Conservation (phyloP, 2,329 filamentous ascomycete genomes). For the Aureobasidium musti region DNA sequence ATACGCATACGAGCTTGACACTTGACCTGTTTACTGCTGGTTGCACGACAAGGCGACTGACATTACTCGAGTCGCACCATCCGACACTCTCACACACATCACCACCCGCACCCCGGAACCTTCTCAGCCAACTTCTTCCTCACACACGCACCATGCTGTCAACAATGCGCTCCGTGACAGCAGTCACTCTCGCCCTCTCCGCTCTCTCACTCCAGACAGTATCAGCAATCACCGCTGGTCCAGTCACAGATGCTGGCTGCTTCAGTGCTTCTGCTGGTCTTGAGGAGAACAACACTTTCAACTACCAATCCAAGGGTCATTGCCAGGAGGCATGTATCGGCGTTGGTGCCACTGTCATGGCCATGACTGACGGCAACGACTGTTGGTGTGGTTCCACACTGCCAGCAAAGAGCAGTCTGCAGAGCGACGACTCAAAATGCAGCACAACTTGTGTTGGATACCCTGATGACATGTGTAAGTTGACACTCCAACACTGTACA, state of each 20-base stretch:
- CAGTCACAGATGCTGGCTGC: conserved; percentile 51
- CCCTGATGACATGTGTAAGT: conserved; percentile 64
- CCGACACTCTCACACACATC: conserved; percentile 11
- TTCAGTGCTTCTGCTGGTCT: conserved; percentile 53
- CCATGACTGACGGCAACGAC: conserved; percentile 59
- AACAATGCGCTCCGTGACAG: conserved; percentile 14
- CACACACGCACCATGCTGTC: conserved; percentile 12
- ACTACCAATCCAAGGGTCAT: conserved; percentile 58
- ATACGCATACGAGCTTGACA: conserved; percentile 17
- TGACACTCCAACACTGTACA: neutral
- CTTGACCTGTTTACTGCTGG: neutral
- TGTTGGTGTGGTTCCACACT: conserved; percentile 75
- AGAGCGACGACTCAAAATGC: conserved; percentile 62
- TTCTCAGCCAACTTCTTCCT: neutral
- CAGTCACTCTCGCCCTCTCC: conserved; percentile 25
- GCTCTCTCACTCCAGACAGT: conserved; percentile 12
- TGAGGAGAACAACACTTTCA: conserved; percentile 51
- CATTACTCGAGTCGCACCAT: conserved; percentile 16
- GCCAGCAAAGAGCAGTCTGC: conserved; percentile 58
- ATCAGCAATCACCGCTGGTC: conserved; percentile 27
- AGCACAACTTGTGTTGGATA: conserved; percentile 66
- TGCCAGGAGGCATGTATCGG: conserved; percentile 57
- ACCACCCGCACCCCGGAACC: neutral
- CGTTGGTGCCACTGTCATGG: conserved; percentile 58
- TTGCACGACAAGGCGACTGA: conserved; percentile 18